Conservation (phyloP, 441 rosid species). For the Theobroma grandiflorum region DNA sequence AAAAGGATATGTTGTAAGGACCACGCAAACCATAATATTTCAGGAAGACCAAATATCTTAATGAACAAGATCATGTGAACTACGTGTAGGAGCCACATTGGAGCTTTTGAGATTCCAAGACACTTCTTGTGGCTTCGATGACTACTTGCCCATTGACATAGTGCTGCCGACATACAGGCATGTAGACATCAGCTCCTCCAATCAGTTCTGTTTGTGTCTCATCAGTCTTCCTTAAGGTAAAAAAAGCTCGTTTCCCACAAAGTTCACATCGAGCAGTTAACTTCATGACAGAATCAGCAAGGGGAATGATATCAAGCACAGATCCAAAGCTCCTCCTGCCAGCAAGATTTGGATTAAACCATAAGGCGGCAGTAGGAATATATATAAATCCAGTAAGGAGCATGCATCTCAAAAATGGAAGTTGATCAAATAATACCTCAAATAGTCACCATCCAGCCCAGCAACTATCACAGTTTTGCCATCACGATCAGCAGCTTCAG, state of each 20-base stretch:
- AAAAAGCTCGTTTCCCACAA: slow-evolving; percentile 70
- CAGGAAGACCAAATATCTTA: slow-evolving; percentile 4
- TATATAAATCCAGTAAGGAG: too few species aligned
- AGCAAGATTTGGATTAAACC: slow-evolving; percentile 22
- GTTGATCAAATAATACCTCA: slow-evolving; percentile 48
- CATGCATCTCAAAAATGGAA: neutral
- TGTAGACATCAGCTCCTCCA: slow-evolving; percentile 77
- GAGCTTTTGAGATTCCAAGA: slow-evolving; percentile 55
- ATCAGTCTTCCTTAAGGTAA: slow-evolving; percentile 77
- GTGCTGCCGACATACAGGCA: slow-evolving; percentile 84
- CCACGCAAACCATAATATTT: neutral
- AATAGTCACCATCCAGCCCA: slow-evolving; percentile 79
- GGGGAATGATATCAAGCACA: slow-evolving; percentile 74
- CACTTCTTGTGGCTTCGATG: slow-evolving; percentile 66
- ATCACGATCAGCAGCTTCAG: slow-evolving; percentile 76
- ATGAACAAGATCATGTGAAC: slow-evolving; percentile 3
- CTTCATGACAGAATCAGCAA: slow-evolving; percentile 83
- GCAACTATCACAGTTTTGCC: slow-evolving; percentile 83
- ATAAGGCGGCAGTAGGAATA: neutral
- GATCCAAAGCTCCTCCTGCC: slow-evolving; percentile 83
- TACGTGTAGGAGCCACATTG: slow-evolving; percentile 39
- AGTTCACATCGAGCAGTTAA: slow-evolving; percentile 73
- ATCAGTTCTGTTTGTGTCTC: slow-evolving; percentile 68
- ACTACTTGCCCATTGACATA: slow-evolving; percentile 72
- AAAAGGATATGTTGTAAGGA: neutral